phyloP scores from a whole-genome alignment of 1,284 basidiomycete species.

The Lignosus rhinocerotis region DNA sequence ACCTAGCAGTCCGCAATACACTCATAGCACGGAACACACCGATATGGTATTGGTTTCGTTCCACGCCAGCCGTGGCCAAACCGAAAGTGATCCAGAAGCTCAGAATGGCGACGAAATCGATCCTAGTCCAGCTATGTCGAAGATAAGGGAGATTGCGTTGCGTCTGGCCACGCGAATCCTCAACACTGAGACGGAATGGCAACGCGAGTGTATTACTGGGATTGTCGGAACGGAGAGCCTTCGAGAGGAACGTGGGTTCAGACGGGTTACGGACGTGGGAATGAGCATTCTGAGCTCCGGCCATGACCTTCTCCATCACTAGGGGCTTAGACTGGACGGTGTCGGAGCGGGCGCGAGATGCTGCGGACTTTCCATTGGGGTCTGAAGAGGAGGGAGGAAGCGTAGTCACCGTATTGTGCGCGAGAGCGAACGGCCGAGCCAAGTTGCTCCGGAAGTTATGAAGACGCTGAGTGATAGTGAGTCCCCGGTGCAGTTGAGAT shows the following conservation, averaged over 20 bases:
- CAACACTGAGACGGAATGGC: slow-evolving; percentile 68
- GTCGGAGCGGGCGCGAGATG: slow-evolving; percentile 31
- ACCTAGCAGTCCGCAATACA: slow-evolving; percentile 80
- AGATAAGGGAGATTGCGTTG: slow-evolving; percentile 79
- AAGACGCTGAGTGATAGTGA: slow-evolving; percentile 34
- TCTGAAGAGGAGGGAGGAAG: slow-evolving; percentile 15
- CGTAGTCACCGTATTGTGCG: slow-evolving; percentile 26
- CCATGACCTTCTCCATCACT: slow-evolving; percentile 34
- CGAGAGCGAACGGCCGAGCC: slow-evolving; percentile 46
- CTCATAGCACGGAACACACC: slow-evolving; percentile 90
- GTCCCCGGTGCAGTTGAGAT: slow-evolving; percentile 28
- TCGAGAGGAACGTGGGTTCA: slow-evolving; percentile 49
- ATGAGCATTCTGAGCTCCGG: slow-evolving; percentile 24
- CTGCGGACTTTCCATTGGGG: slow-evolving; percentile 5
- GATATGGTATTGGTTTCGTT: slow-evolving; percentile 71
- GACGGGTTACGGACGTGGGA: slow-evolving; percentile 35
- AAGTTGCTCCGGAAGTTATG: slow-evolving; percentile 40
- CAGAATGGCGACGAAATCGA: slow-evolving; percentile 85
- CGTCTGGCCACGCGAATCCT: slow-evolving; percentile 53
- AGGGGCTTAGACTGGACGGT: slow-evolving; percentile 34
- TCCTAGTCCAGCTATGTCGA: slow-evolving; percentile 91
- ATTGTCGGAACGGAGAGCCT: slow-evolving; percentile 49
- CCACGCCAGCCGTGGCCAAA: slow-evolving; percentile 66
- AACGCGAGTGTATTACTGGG: slow-evolving; percentile 48
- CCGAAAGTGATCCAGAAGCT: slow-evolving; percentile 83